Evolutionary conservation across 1,139 yeast genomes (phyloP), one percentile per base, ranked within the genome.

Genomic region (Kodamaea sp.): DNA sequence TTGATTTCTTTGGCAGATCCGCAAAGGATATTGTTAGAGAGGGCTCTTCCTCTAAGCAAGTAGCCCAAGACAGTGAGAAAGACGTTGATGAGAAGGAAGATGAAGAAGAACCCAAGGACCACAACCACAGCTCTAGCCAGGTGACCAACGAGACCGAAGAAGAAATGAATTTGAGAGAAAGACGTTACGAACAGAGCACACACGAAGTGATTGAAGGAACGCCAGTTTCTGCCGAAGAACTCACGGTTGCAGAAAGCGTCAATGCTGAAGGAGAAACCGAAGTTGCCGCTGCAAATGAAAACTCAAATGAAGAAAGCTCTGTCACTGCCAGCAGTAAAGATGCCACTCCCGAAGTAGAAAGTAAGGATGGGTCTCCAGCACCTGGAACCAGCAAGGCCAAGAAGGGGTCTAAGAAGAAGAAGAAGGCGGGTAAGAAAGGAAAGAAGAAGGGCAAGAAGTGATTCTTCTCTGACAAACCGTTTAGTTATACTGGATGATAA

Each of bases 1-100:
- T 76, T 29, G 82, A 80, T 26, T 82, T 82, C 47, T 81, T 82
- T 51, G 87, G 87, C 4, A 52, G 75, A 37, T 51, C 69, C 2
- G 12, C 26, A 3, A 21, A 50, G 46, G 43, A 41, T 33, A 32
- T 39, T 28, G 61, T 39, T 12, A 35, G 37, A 29, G 38, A 47
- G 8, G 66, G 65, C 7, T 44, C 60, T 15, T 55, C 63, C 26
- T 44, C 57, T 18, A 48, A 53, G 43, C 34, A 9, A 27, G 29
- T 9, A 16, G 31, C n/a, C 16, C 27, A 13, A 23, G 31, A 5
- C 10, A 24, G 31, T 11, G 24, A 23, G 10, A 28, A 20, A 21
- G 2, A 3, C 12, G 24, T 15, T 4, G 45, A 46, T 16, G 43
- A 38, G 14, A 46, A 43, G 7, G 45, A 36, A 15, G 43, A 37